Evolutionary conservation across 805 yeast genomes (phyloP), one percentile per base, ranked within the genome.

Genomic region (Novakomyces olei): DNA sequence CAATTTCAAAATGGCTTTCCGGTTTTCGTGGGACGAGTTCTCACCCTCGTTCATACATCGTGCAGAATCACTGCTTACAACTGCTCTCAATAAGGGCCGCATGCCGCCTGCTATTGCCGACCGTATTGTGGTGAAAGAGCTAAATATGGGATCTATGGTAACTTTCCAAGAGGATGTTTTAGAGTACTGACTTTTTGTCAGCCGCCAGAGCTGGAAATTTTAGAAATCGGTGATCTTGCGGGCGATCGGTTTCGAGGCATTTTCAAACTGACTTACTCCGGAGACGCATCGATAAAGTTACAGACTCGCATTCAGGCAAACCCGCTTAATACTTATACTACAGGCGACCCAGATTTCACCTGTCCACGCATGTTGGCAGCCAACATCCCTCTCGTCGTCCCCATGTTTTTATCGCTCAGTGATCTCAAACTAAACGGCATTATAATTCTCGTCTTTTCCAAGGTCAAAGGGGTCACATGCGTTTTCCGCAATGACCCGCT

Each of bases 401-500:
- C 93, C 4, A 59, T 80, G 41, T 77, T 75, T 46, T 58, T 80
- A 43, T 72, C 73, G 26, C 55, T 80, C 34, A 67, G 80, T 26
- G 72, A 75, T 35, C 72, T 80, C 39, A 62, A 63, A 42, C 59
- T 80, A 33, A 67, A 72, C 36, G 88, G 92, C 1, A 80, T 81
- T 37, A 80, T 83, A 16, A 74, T 80, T 34, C 69, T 79, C 39
- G 93, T 80, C 3, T 80, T 76, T 48, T 68, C 75, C 19, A 72
- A 76, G 44, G 61, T 75, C 3, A 78, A 78, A 45, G 93, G 93
- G 1, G 60, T 80, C 36, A 80, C 93, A 0, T 56, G 80, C 26
- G 93, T 80, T 19, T 80, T 80, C 54, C 65, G 83, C 43, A 80
- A 80, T 50, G 93, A 80, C 50, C 93, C 93, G 1, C 58, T 80